Evolutionary conservation across 1,284 basidiomycete species (phyloP), one percentile per base, ranked within the genome.

Genomic region (Moniliophthora roreri): DNA sequence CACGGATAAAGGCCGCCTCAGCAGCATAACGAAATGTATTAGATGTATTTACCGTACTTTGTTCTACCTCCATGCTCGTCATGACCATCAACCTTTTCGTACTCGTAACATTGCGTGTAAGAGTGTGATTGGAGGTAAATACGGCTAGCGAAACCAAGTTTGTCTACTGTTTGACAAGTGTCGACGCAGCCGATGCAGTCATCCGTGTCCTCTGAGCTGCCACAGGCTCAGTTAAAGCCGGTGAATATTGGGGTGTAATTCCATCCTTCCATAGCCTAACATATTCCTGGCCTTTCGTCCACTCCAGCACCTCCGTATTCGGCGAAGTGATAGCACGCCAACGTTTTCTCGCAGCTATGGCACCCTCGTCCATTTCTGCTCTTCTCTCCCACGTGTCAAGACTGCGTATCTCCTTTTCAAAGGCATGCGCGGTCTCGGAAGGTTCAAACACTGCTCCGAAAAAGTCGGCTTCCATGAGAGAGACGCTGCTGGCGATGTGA

Each of bases 381-480:
- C 73, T 75, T 54, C 76, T 74, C 55, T 81, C 76, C 74, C 80
- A 84, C 2, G 80, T 81, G 36, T 80, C 77, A 48, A 92, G 70
- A 15, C 77, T 77, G 56, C 73, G 73, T 60, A 81, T 79, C 69
- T 92, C 87, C 64, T 83, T 81, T 54, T 74, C 69, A 66, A 85
- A 85, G 4, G 76, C 74, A 53, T 76, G 76, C 58, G 86, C 78
- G 41, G 85, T 79, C 69, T 86, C 82, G 15, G 81, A 80, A 15
- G 75, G 76, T 10, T 76, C 78, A 61, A 93, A 91, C 35, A 74
- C 66, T n/a, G 85, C 85, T 45, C 95, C 94, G 62, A 89, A 82
- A 24, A 81, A 71, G 58, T 89, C 79, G 10, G 95, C 95, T 71
- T 98, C 94, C 60, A 87, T 75, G 16, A 81, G 79, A 11, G 95